Percentiles rank a stretch among this genome's conserved stretches.
Conservation (phyloP, 1,284 basidiomycete species). For the Pholiota adiposa region DNA sequence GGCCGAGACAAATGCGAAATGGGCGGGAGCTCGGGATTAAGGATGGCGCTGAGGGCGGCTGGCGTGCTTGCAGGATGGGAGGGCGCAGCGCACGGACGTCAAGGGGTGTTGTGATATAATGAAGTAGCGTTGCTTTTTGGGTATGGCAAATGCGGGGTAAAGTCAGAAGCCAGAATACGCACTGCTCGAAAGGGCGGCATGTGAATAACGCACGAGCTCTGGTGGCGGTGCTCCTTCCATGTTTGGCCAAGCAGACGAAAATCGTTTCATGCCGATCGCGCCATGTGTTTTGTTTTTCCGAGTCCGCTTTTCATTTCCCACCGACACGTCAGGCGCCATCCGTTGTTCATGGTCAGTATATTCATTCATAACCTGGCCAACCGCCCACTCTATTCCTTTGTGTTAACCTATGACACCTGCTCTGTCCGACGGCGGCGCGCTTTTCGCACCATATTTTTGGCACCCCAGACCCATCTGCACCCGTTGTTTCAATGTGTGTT, state of each 20-base stretch:
- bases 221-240: slow-evolving; percentile 5
- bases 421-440: too few relatives aligned
- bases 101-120: too few relatives aligned
- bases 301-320: neutral
- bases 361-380: too few relatives aligned
- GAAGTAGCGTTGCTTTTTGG: neutral
- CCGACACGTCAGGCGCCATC: neutral
- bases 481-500: too few relatives aligned
- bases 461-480: neutral
- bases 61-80: neutral
- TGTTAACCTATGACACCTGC: too few relatives aligned
- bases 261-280: neutral
- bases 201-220: neutral
- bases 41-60: neutral
- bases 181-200: neutral
- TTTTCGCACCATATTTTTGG: too few relatives aligned
- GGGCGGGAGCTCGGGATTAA: neutral
- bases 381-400: too few relatives aligned
- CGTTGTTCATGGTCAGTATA: neutral
- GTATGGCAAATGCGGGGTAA: slow-evolving; percentile 7
- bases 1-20: slow-evolving; percentile 2
- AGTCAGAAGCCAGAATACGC: neutral
- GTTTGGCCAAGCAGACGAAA: neutral
- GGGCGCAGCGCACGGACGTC: neutral
- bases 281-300: neutral